A percentile compares a stretch with the other conserved stretches of the same genome.
These are phyloP conservation scores for Aotearoamyces nothofagi DNA, from an alignment of 2,329 filamentous ascomycete species.

Conservation along the genomic window DNA sequence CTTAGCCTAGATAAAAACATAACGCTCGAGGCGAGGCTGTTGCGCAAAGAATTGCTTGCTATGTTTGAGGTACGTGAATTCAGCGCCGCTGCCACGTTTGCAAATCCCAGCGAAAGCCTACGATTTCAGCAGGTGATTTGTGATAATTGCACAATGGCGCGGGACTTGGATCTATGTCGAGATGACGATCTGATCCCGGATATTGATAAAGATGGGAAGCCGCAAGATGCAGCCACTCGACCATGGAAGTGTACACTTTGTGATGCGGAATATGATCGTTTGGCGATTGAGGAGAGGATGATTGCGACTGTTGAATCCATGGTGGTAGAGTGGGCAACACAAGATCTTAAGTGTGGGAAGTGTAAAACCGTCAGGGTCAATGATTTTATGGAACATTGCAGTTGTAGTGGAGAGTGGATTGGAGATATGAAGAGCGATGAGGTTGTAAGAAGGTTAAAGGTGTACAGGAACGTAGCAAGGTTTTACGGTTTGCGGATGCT, in stretches of 20 bases:
- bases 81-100: slow-evolving; percentile 71
- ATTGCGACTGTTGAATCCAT: slow-evolving; percentile 62
- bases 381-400: slow-evolving; percentile 94
- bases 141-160: slow-evolving; percentile 75
- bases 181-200: slow-evolving; percentile 65
- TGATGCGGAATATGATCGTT: slow-evolving; percentile 56
- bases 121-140: slow-evolving; percentile 66
- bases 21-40: slow-evolving; percentile 68
- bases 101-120: slow-evolving; percentile 68
- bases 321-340: slow-evolving; percentile 68
- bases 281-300: slow-evolving; percentile 71
- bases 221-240: slow-evolving; percentile 13
- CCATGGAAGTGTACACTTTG: slow-evolving; percentile 70
- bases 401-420: slow-evolving; percentile 77
- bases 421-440: slow-evolving; percentile 54
- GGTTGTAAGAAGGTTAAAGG: slow-evolving; percentile 45
- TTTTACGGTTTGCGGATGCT: slow-evolving; percentile 78
- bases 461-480: slow-evolving; percentile 59
- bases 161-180: slow-evolving; percentile 83
- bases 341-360: slow-evolving; percentile 69
- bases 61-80: slow-evolving; percentile 95
- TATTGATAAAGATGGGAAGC: slow-evolving; percentile 7
- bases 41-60: slow-evolving; percentile 77
- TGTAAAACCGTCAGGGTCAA: slow-evolving; percentile 67
- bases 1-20: slow-evolving; percentile 84